phyloP scores from a whole-genome alignment of 2,329 filamentous ascomycete genomes.

The Nemania sp. region DNA sequence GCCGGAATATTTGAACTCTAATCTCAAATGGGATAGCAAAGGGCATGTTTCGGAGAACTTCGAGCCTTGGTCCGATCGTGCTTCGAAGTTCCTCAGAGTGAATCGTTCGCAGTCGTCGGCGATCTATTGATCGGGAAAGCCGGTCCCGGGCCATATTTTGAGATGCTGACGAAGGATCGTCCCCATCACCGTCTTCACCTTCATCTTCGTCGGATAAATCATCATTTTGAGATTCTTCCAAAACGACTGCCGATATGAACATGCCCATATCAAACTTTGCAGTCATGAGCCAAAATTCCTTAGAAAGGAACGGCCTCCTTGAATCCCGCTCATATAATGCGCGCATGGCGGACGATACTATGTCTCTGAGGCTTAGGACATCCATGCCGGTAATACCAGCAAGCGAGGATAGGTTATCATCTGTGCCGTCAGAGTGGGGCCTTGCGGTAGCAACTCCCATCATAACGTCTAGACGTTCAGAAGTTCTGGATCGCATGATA shows the following conservation, averaged over 20 bases:
- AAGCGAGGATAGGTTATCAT: constrained; percentile 36
- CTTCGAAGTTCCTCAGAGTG: constrained; percentile 75
- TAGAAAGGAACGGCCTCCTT: constrained; percentile 78
- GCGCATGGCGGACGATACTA: constrained; percentile 78
- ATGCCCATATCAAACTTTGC: constrained; percentile 83
- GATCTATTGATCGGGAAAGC: constrained; percentile 65
- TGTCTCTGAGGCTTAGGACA: constrained; percentile 75
- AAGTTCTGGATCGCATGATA: constrained; percentile 42
- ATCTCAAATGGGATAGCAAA: constrained; percentile 95
- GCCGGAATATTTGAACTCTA: constrained; percentile 87
- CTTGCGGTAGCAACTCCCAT: constrained; percentile 28
- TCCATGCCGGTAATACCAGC: constrained; percentile 69
- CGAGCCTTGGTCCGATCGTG: constrained; percentile 80
- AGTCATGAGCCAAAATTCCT: constrained; percentile 94
- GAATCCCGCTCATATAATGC: constrained; percentile 96
- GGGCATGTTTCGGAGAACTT: constrained; percentile 93
- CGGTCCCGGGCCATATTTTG: constrained; percentile 57
- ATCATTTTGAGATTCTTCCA: constrained; percentile 81
- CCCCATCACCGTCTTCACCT: constrained; percentile 48
- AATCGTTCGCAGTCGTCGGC: constrained; percentile 68
- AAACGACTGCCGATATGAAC: constrained; percentile 84
- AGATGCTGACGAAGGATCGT: constrained; percentile 28
- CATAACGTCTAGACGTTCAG: constrained; percentile 29
- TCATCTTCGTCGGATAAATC: constrained; percentile 67
- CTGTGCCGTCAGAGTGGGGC: constrained; percentile 14